Conservation (phyloP, 2,329 filamentous ascomycete species). For the Penicillium sp. region DNA sequence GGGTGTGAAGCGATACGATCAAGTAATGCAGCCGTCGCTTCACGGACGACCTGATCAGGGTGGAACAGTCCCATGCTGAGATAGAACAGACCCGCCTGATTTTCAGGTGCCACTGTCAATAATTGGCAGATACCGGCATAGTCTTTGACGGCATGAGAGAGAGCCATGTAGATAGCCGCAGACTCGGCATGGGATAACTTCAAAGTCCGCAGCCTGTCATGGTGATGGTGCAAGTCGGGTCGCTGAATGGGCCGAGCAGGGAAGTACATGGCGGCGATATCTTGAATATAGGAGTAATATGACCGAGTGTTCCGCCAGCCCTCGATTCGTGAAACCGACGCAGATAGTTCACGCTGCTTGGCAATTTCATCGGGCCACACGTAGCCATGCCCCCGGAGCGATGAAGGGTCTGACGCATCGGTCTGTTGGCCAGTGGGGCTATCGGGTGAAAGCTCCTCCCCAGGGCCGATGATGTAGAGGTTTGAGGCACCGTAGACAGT, state of each 20-base stretch:
- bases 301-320: constrained; percentile 94
- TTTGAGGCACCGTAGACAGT: constrained; percentile 89
- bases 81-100: constrained; percentile 84
- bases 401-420: constrained; percentile 44
- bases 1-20: constrained; percentile 81
- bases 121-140: constrained; percentile 85
- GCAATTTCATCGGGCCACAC: constrained; percentile 84
- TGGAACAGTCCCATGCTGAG: constrained; percentile 88
- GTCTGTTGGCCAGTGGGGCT: constrained; percentile 41
- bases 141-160: constrained; percentile 68
- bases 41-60: constrained; percentile 72
- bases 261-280: constrained; percentile 39
- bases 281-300: constrained; percentile 93
- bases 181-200: constrained; percentile 71
- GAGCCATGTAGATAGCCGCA: constrained; percentile 77
- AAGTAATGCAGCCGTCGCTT: constrained; percentile 71
- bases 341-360: constrained; percentile 80
- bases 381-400: constrained; percentile 78
- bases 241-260: constrained; percentile 39
- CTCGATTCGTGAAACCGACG: constrained; percentile 88
- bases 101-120: constrained; percentile 75
- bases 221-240: constrained; percentile 78
- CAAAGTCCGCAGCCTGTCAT: constrained; percentile 81
- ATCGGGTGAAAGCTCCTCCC: constrained; percentile 57
- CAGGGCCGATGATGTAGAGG: constrained; percentile 70